Percentiles rank a stretch among this genome's conserved stretches.
Evolutionary conservation across 2,329 filamentous ascomycete species (phyloP).

Genomic region (Drechmeria coniospora): DNA sequence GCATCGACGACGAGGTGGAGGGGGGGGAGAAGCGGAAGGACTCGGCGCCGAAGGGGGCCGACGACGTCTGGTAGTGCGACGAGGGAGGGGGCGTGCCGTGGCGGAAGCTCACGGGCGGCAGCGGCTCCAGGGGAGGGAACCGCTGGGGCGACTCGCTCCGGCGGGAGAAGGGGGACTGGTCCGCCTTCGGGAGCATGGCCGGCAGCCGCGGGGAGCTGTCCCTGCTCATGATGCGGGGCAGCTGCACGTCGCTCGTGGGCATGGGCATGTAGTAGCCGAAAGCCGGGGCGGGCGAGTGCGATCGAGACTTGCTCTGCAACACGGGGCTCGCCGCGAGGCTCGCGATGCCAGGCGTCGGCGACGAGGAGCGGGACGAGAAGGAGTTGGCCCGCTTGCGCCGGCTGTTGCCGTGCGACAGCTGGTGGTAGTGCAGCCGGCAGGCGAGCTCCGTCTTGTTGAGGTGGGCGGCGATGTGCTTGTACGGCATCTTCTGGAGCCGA

Average conservation of each 20-base stretch:
- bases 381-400: conserved; percentile 64
- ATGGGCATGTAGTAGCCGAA: conserved; percentile 27
- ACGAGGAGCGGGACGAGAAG: conserved; percentile 46
- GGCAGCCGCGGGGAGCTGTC: conserved; percentile 34
- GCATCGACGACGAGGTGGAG: conserved; percentile 14
- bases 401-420: conserved; percentile 68
- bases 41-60: too few relatives aligned
- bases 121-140: conserved; percentile 17
- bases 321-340: conserved; percentile 35
- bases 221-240: conserved; percentile 34
- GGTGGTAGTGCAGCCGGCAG: conserved; percentile 76
- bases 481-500: conserved; percentile 75
- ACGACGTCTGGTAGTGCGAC: conserved; percentile 8
- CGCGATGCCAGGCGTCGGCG: too few relatives aligned
- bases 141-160: conserved; percentile 19
- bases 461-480: conserved; percentile 76
- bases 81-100: conserved; percentile 13
- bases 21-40: too few relatives aligned
- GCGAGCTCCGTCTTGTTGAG: conserved; percentile 79
- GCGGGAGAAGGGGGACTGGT: conserved; percentile 29
- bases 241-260: conserved; percentile 31
- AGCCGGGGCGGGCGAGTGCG: conserved; percentile 31
- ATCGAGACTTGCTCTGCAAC: conserved; percentile 31
- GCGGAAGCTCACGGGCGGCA: conserved; percentile 26
- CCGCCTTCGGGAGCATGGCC: conserved; percentile 52